Percentiles rank a stretch among this genome's conserved stretches.
phyloP scores from a whole-genome alignment of 2,329 filamentous ascomycete genomes.

The Blastomyces emzantsi region DNA sequence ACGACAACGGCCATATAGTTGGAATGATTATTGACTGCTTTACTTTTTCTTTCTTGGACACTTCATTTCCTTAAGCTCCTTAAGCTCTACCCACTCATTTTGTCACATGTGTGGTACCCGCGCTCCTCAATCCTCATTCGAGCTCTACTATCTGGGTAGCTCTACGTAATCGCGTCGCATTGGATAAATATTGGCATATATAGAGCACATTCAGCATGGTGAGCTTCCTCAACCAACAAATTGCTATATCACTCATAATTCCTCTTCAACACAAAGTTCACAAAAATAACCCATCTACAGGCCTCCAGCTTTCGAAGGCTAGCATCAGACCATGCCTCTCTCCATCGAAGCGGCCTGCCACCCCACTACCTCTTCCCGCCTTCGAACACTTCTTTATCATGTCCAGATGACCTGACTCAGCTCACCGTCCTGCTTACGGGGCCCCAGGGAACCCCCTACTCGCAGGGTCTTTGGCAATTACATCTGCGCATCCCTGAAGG shows the following conservation, averaged over 20 bases:
- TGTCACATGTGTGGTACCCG: neutral
- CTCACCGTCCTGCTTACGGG: conserved; percentile 52
- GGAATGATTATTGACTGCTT: neutral
- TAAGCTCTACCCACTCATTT: no score
- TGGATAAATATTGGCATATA: neutral
- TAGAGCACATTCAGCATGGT: conserved; percentile 2
- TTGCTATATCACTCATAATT: neutral
- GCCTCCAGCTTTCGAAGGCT: conserved; percentile 46
- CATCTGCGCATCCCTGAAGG: conserved; percentile 51
- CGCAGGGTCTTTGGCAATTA: conserved; percentile 50
- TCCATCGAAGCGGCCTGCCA: conserved; percentile 48
- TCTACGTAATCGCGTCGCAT: no score
- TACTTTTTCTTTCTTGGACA: neutral
- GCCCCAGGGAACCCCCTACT: conserved; percentile 52
- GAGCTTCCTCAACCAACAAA: neutral
- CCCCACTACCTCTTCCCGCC: conserved; percentile 54
- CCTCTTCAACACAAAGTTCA: neutral
- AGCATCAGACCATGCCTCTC: conserved; percentile 49
- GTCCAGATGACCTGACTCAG: conserved; percentile 47
- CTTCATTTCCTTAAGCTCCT: neutral
- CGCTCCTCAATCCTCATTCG: neutral
- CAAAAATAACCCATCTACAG: conserved; percentile 16
- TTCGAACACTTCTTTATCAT: conserved; percentile 25
- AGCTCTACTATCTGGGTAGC: neutral
- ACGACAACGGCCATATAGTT: neutral